A percentile compares a stretch with the other conserved stretches of the same genome.
phyloP scores from a whole-genome alignment of 2,329 filamentous ascomycete species.

The Pseudomassariella vexata region DNA sequence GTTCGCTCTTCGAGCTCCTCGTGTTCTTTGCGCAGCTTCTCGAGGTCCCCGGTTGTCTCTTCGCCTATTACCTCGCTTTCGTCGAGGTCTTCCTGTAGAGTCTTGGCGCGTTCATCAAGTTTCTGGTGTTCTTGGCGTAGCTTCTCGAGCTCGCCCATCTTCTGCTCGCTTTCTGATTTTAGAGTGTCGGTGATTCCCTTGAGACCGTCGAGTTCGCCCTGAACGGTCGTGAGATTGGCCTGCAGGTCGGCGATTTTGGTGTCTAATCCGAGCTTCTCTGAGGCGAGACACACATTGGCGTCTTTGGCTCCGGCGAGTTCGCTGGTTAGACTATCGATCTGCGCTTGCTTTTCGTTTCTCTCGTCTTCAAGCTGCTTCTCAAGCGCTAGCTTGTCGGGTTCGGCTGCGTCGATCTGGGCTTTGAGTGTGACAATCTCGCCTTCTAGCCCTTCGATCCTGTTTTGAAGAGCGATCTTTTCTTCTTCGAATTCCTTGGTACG shows the following conservation, averaged over 20 bases:
- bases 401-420: conserved; percentile 10
- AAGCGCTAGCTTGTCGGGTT: conserved; percentile 4
- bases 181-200: conserved; percentile 15
- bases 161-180: conserved; percentile 16
- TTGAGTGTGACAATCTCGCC: conserved; percentile 16
- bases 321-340: conserved; percentile 2
- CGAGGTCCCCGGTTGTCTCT: conserved; percentile 13
- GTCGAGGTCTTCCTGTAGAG: conserved; percentile 18
- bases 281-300: conserved; percentile 4
- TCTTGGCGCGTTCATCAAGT: conserved; percentile 14
- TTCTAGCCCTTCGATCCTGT: conserved; percentile 7
- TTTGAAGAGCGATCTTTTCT: conserved; percentile 19
- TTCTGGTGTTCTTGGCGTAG: conserved; percentile 17
- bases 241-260: not conserved
- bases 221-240: conserved; percentile 1
- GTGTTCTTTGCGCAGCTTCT: conserved; percentile 18
- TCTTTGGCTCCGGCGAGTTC: conserved; percentile 8
- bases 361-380: conserved; percentile 14
- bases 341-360: conserved; percentile 8
- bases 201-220: conserved; percentile 11
- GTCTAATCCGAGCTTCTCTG: conserved; percentile 4
- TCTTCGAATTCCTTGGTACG: conserved; percentile 17
- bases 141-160: conserved; percentile 19
- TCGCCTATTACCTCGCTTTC: too few species aligned
- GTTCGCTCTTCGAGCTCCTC: conserved; percentile 17